Percentiles rank a stretch among this genome's conserved stretches.
These are phyloP conservation scores for Chaetomium fimeti DNA, from an alignment of 495 filamentous ascomycete genomes.

Conservation along the genomic window DNA sequence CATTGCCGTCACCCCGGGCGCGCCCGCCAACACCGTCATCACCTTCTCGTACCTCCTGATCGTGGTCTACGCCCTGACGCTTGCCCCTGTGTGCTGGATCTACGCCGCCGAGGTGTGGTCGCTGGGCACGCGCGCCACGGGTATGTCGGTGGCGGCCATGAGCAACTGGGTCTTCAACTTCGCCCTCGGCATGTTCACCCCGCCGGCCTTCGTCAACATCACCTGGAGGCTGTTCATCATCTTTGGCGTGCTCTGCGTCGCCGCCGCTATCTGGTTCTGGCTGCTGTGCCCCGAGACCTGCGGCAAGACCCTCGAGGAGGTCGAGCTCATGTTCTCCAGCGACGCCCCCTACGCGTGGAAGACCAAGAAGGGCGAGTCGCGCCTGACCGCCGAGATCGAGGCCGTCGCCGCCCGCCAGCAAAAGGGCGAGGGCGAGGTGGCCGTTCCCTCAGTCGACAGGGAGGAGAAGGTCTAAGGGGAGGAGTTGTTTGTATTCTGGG, in stretches of 20 bases:
- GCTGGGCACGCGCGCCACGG: constrained; percentile 68
- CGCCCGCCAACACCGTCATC: constrained; percentile 65
- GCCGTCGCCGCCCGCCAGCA: constrained; percentile 36
- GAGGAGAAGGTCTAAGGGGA: constrained; percentile 15
- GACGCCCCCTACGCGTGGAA: constrained; percentile 57
- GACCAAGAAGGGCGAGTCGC: constrained; percentile 55
- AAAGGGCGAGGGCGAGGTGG: constrained; percentile 12
- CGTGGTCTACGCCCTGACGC: constrained; percentile 66
- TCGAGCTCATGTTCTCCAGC: constrained; percentile 59
- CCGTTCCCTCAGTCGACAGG: background rate
- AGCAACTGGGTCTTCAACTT: constrained; percentile 81
- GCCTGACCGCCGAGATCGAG: constrained; percentile 46
- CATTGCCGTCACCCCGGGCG: constrained; percentile 56
- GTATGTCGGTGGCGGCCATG: constrained; percentile 64
- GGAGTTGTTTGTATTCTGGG: background rate
- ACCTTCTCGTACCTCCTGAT: constrained; percentile 71
- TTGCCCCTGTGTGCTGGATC: constrained; percentile 70
- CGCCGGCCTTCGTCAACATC: constrained; percentile 70
- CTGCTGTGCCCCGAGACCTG: constrained; percentile 71
- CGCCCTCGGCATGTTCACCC: constrained; percentile 67
- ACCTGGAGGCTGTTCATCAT: constrained; percentile 72
- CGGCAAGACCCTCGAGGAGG: constrained; percentile 69
- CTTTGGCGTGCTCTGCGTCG: constrained; percentile 67
- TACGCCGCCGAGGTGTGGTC: constrained; percentile 77
- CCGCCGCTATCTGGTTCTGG: constrained; percentile 62